Conservation (phyloP, 2,329 filamentous ascomycete genomes). For the Mycosphaerelloides madeirae region DNA sequence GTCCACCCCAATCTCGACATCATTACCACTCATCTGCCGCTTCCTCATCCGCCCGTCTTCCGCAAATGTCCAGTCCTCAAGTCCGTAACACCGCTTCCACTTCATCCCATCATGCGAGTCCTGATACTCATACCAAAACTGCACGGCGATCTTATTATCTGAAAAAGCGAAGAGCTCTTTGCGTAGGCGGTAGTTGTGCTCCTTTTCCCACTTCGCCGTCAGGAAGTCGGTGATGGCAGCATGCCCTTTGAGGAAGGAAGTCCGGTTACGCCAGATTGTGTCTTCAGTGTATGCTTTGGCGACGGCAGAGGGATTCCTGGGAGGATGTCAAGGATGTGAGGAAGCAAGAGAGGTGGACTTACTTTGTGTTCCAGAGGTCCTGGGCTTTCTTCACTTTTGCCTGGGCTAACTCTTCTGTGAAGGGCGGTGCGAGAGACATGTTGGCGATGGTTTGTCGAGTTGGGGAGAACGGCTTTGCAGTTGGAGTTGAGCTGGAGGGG, state of each 20-base stretch:
- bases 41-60: constrained; percentile 67
- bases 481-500: neutral
- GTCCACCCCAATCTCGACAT: constrained; percentile 57
- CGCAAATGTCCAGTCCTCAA: constrained; percentile 75
- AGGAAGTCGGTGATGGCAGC: constrained; percentile 65
- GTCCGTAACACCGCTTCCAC: constrained; percentile 78
- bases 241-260: constrained; percentile 63
- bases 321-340: neutral
- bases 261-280: constrained; percentile 76
- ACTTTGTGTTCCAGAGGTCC: constrained; percentile 76
- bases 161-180: constrained; percentile 80
- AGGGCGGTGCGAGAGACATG: constrained; percentile 60
- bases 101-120: constrained; percentile 59
- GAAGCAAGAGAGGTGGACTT: constrained; percentile 19
- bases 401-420: constrained; percentile 65
- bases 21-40: constrained; percentile 71
- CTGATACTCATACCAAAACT: constrained; percentile 76
- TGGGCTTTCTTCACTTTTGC: constrained; percentile 81
- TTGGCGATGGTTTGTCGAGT: neutral
- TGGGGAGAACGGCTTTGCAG: neutral
- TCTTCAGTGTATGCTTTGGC: constrained; percentile 70
- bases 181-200: constrained; percentile 66
- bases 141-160: constrained; percentile 74
- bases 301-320: constrained; percentile 59
- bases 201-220: constrained; percentile 67